Conservation (phyloP, 2,329 filamentous ascomycete genomes). For the Leptographium radiaticola region DNA sequence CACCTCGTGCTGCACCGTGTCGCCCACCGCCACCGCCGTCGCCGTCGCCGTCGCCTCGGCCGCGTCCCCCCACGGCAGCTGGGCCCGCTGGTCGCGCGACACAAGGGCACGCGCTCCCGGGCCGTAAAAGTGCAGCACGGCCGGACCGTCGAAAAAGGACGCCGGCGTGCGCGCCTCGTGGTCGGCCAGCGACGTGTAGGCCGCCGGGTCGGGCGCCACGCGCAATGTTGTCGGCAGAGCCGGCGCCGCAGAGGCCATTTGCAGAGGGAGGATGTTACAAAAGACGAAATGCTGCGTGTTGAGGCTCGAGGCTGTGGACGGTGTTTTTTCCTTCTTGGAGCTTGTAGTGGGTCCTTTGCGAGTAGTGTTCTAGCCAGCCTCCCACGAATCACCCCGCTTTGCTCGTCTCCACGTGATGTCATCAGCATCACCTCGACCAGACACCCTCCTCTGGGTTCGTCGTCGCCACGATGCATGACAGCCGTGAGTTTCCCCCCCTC, state of each 20-base stretch:
- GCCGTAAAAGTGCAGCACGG: constrained; percentile 55
- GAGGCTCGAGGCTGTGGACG: background rate
- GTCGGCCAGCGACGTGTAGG: constrained; percentile 53
- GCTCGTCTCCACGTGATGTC: background rate
- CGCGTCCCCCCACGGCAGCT: constrained; percentile 38
- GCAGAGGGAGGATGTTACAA: background rate
- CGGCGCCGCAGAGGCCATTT: background rate
- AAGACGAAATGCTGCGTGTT: too few species aligned
- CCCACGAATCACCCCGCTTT: too few species aligned
- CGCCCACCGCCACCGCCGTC: constrained; percentile 13
- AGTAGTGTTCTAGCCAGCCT: too few species aligned
- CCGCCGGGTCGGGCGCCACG: constrained; percentile 38
- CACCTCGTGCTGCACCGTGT: constrained; percentile 32
- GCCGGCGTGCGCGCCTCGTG: constrained; percentile 61
- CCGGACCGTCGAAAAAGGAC: constrained; percentile 58
- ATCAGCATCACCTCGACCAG: background rate
- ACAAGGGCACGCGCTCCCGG: constrained; percentile 44
- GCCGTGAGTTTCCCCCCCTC: constrained; percentile 4
- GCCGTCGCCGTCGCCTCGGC: constrained; percentile 20
- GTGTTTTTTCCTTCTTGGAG: too few species aligned
- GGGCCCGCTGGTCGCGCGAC: constrained; percentile 37
- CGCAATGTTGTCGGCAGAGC: constrained; percentile 38
- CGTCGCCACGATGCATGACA: constrained; percentile 8
- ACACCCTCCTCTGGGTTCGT: background rate
- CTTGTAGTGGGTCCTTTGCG: too few species aligned